Conservation (phyloP, 176 grass and related monocot species). For the Zoysia japonica region DNA sequence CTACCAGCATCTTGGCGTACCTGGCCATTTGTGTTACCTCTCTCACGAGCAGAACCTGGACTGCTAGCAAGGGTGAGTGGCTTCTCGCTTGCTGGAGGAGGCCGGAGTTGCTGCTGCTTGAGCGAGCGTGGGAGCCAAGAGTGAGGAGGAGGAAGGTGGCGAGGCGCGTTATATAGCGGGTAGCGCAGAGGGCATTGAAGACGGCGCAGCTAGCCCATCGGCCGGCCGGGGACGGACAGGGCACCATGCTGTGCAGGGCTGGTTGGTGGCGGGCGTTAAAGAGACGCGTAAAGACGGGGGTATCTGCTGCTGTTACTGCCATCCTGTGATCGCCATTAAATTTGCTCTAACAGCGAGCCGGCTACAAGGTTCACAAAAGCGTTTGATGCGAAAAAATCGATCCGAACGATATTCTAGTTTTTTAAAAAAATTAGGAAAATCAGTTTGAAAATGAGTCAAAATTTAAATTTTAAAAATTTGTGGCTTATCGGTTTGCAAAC, state of each 20-base stretch:
- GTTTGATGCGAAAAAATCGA: too few species aligned
- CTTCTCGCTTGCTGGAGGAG: neutral
- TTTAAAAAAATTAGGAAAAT: too few species aligned
- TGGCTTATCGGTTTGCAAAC: too few species aligned
- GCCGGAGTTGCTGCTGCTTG: neutral
- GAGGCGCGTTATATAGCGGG: conserved; percentile 38
- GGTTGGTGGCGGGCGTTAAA: conserved; percentile 49
- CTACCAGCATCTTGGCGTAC: conserved; percentile 45
- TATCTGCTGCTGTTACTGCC: conserved; percentile 45
- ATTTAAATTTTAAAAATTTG: too few species aligned
- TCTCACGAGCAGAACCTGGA: neutral
- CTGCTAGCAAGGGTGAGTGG: neutral
- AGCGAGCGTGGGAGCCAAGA: neutral
- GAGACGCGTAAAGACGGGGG: neutral
- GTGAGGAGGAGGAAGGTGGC: conserved; percentile 15
- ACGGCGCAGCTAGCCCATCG: conserved; percentile 46
- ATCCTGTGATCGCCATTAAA: neutral
- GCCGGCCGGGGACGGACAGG: conserved; percentile 16
- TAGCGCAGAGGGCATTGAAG: conserved; percentile 37
- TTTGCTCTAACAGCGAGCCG: neutral
- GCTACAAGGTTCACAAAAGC: too few species aligned
- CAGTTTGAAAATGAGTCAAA: too few species aligned
- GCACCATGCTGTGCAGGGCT: neutral
- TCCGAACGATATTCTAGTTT: too few species aligned
- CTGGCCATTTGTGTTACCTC: conserved; percentile 48